phyloP scores from a whole-genome alignment of 2,329 filamentous ascomycete genomes.

The Aspergillus ibericus region DNA sequence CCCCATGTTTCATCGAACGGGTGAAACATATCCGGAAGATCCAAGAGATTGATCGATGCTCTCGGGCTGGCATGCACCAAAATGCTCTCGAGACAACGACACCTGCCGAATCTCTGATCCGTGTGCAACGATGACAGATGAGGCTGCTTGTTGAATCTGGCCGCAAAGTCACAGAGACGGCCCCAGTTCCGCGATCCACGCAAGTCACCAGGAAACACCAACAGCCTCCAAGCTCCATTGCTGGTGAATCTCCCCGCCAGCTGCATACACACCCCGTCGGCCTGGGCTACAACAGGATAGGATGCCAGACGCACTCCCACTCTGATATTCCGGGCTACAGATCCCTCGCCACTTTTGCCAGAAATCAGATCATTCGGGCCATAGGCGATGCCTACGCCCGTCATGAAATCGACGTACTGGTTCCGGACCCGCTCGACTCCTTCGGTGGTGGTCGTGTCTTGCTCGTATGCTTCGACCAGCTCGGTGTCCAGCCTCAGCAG shows the following conservation, averaged over 20 bases:
- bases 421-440: constrained; percentile 1
- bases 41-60: constrained; percentile 4
- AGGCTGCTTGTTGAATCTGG: constrained; percentile 3
- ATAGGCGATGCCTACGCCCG: constrained; percentile 10
- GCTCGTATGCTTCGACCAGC: constrained; percentile 3
- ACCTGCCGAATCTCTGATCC: too few relatives aligned
- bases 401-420: constrained; percentile 7
- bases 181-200: not conserved
- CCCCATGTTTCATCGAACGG: constrained; percentile 17
- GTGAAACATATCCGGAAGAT: constrained; percentile 17
- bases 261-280: constrained; percentile 8
- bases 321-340: constrained; percentile 11
- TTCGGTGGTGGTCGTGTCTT: not conserved
- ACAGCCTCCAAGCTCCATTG: constrained; percentile 20
- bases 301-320: constrained; percentile 19
- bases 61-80: constrained; percentile 17
- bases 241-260: constrained; percentile 12
- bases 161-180: constrained; percentile 3
- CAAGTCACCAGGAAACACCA: constrained; percentile 24
- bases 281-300: constrained; percentile 10
- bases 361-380: constrained; percentile 1
- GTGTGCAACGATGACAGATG: not conserved
- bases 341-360: not conserved
- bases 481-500: constrained; percentile 62
- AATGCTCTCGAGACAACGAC: constrained; percentile 3